Conservation (phyloP, 2,329 filamentous ascomycete species). For the Pleurostoma richardsiae region DNA sequence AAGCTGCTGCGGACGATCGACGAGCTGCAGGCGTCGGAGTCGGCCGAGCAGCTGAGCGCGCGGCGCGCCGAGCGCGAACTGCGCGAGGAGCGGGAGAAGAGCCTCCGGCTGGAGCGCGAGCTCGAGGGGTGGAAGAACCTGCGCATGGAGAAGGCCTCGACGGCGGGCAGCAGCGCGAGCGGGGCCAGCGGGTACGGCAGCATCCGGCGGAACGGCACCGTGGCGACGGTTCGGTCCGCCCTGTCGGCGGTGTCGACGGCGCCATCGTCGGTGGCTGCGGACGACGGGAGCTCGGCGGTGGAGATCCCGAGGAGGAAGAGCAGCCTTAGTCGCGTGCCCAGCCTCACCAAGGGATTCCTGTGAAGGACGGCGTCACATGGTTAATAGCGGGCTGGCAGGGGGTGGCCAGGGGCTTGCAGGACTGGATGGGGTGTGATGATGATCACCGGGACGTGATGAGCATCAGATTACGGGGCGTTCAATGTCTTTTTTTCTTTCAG, state of each 20-base stretch:
- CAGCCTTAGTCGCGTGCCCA: constrained; percentile 57
- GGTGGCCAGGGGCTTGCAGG: too few relatives aligned
- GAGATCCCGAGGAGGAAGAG: constrained; percentile 62
- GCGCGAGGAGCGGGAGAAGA: constrained; percentile 81
- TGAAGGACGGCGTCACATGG: constrained; percentile 23
- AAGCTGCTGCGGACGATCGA: constrained; percentile 88
- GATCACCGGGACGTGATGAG: too few relatives aligned
- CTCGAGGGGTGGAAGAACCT: constrained; percentile 79
- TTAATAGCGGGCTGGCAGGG: background rate
- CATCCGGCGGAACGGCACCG: constrained; percentile 18
- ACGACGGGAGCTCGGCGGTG: constrained; percentile 36
- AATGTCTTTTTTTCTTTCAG: too few relatives aligned
- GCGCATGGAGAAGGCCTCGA: constrained; percentile 54
- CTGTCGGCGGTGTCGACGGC: constrained; percentile 21
- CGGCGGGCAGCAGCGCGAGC: constrained; percentile 12
- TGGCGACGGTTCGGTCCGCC: constrained; percentile 34
- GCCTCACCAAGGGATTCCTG: constrained; percentile 75
- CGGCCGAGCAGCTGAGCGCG: constrained; percentile 71
- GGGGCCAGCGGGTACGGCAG: constrained; percentile 17
- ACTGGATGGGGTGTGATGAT: too few relatives aligned
- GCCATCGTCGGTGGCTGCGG: constrained; percentile 22
- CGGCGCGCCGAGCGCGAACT: constrained; percentile 87
- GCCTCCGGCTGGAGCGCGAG: constrained; percentile 77
- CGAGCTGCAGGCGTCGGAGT: constrained; percentile 86
- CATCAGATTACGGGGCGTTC: too few relatives aligned